Conservation (phyloP, 2,329 filamentous ascomycete genomes). For the Microdochium paspali region DNA sequence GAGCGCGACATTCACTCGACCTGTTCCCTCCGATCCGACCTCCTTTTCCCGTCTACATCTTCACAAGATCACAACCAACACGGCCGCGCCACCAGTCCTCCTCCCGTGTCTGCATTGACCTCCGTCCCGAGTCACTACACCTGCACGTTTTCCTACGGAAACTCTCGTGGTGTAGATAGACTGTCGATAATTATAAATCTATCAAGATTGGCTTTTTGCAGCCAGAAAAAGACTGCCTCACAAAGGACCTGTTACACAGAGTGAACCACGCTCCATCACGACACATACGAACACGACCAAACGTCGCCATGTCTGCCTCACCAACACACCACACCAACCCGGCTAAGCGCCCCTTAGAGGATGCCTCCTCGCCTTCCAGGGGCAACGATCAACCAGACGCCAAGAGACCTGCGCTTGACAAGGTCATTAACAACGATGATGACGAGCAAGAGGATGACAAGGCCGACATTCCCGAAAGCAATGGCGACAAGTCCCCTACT, state of each 20-base stretch:
- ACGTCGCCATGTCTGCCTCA: conserved; percentile 63
- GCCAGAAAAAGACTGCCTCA: conserved; percentile 12
- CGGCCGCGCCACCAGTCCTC: neutral
- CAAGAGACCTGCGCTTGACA: conserved; percentile 93
- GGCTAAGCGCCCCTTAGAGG: conserved; percentile 89
- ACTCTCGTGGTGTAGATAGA: conserved; percentile 78
- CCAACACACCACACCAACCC: conserved; percentile 58
- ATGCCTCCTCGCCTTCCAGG: conserved; percentile 88
- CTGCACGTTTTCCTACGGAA: conserved; percentile 91
- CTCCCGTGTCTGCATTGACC: conserved; percentile 12
- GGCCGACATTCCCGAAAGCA: conserved; percentile 26
- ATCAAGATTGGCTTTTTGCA: conserved; percentile 29
- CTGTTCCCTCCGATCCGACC: neutral
- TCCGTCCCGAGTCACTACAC: conserved; percentile 51
- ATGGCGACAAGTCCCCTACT: conserved; percentile 15
- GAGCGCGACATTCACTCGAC: neutral
- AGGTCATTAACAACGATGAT: conserved; percentile 58
- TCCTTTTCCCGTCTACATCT: neutral
- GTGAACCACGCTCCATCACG: conserved; percentile 4
- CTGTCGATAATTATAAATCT: conserved; percentile 34
- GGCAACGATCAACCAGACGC: conserved; percentile 91
- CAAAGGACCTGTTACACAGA: neutral
- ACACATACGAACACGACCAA: conserved; percentile 20
- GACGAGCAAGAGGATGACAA: conserved; percentile 38
- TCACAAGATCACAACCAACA: neutral